Evolutionary conservation across 805 yeast species (phyloP), one percentile per base, ranked within the genome.

Genomic region (Nakazawaea wickerhamii): DNA sequence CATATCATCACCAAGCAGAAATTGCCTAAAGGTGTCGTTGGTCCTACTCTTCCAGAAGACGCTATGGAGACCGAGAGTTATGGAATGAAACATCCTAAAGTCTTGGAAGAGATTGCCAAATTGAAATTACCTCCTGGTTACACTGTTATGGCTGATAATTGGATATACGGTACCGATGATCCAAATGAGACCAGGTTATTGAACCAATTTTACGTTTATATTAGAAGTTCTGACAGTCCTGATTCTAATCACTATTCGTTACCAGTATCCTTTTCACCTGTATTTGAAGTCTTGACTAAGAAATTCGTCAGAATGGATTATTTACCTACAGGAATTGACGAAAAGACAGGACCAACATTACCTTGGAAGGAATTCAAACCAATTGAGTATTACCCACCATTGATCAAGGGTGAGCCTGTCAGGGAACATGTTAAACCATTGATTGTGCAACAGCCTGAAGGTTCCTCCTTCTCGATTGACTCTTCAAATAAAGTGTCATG

Each of bases 101-200:
- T 82, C 47, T 49, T 59, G 47, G 84, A 80, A 20, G 89, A 84
- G 60, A 68, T 82, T 51, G 84, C 69, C 45, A 81, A 82, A 59
- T 68, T 83, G 61, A 70, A 77, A 50, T 67, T 84, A 45, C 90
- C 89, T 47, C 55, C 65, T 56, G 58, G 73, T 59, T 64, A 57
- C 49, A 53, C 59, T 27, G 80, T 81, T 38, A 72, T 79, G 51
- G 73, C 73, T 56, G 91, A 84, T 58, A 87, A 90, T 41, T 85
- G 95, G 95, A 85, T 84, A 73, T 84, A 85, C 59, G 95, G 91
- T 55, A 80, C 88, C 26, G 88, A 81, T 57, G 80, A 78, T 52
- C 64, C 75, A 37, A 63, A 71, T 46, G 85, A 80, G 55, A 67
- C 59, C 34, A 73, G 81, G 60, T 74, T 79, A n/a, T 65, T 79